These are phyloP conservation scores for Verticillium nonalfalfae DNA, from an alignment of 2,329 filamentous ascomycete genomes.

Conservation along the genomic window DNA sequence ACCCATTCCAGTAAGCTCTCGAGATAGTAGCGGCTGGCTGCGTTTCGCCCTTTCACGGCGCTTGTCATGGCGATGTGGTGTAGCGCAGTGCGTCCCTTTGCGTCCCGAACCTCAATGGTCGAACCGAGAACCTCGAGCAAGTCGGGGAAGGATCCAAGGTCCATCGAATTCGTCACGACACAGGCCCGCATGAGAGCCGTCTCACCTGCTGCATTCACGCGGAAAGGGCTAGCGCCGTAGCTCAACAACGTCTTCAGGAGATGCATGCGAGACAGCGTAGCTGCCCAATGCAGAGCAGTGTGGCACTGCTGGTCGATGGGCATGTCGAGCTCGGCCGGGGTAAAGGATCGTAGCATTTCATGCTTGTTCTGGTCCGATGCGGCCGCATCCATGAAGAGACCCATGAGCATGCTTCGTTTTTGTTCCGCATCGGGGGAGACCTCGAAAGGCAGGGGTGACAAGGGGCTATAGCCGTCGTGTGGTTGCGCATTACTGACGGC, in stretches of 20 bases:
- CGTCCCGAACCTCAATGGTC: conserved; percentile 85
- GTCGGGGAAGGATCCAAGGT: conserved; percentile 84
- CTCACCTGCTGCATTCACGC: conserved; percentile 84
- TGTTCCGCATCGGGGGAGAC: conserved; percentile 62
- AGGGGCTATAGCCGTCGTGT: conserved; percentile 46
- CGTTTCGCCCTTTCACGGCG: conserved; percentile 86
- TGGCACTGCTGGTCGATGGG: conserved; percentile 86
- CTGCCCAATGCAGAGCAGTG: conserved; percentile 93
- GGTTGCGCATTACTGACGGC: conserved; percentile 22
- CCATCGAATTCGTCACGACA: conserved; percentile 88
- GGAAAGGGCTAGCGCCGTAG: conserved; percentile 78
- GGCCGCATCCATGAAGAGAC: conserved; percentile 71
- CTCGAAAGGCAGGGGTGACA: conserved; percentile 59
- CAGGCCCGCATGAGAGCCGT: conserved; percentile 91
- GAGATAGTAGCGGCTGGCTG: conserved; percentile 91
- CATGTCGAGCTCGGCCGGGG: conserved; percentile 78
- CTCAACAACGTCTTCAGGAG: conserved; percentile 75
- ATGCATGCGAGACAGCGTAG: conserved; percentile 80
- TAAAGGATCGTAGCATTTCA: conserved; percentile 69
- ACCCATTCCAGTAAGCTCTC: conserved; percentile 93
- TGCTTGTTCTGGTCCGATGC: conserved; percentile 67
- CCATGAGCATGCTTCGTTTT: conserved; percentile 76
- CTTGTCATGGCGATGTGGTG: conserved; percentile 97
- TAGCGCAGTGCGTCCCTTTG: conserved; percentile 82
- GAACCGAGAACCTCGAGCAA: conserved; percentile 82